Evolutionary conservation across 257 asterid genomes (phyloP).

Genomic region (Solanum chilense): DNA sequence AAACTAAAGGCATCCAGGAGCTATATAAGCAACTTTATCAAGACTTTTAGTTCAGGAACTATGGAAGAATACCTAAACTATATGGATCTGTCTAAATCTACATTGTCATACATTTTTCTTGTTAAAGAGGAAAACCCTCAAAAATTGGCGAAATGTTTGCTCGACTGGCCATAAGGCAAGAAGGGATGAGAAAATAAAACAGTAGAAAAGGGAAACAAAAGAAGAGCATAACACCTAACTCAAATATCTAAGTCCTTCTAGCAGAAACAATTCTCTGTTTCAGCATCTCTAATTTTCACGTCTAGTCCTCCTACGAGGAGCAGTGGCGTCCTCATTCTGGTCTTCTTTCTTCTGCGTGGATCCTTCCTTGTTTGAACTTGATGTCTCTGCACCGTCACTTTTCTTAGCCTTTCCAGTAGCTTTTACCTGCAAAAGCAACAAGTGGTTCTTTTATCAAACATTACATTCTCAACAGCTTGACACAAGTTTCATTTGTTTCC

Average conservation of each 20-base stretch:
- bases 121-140: neutral
- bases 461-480: neutral
- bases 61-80: neutral
- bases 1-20: neutral
- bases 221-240: neutral
- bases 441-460: neutral
- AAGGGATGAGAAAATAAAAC: neutral
- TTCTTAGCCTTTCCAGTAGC: conserved; percentile 29
- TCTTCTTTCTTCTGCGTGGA: conserved; percentile 48
- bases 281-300: conserved; percentile 38
- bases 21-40: neutral
- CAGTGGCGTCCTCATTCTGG: conserved; percentile 33
- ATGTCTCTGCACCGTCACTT: conserved; percentile 38
- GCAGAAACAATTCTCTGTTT: neutral
- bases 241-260: neutral
- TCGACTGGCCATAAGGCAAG: neutral
- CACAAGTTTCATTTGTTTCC: neutral
- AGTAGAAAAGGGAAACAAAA: neutral
- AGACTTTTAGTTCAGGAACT: neutral
- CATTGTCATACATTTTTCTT: neutral
- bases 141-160: neutral
- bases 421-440: conserved; percentile 28
- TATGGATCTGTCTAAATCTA: neutral
- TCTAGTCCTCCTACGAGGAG: conserved; percentile 55
- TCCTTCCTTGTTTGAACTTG: conserved; percentile 39